Percentiles rank a stretch among this genome's conserved stretches.
phyloP scores from a whole-genome alignment of 2,329 filamentous ascomycete genomes.

The Ascochyta clinopodiicola region DNA sequence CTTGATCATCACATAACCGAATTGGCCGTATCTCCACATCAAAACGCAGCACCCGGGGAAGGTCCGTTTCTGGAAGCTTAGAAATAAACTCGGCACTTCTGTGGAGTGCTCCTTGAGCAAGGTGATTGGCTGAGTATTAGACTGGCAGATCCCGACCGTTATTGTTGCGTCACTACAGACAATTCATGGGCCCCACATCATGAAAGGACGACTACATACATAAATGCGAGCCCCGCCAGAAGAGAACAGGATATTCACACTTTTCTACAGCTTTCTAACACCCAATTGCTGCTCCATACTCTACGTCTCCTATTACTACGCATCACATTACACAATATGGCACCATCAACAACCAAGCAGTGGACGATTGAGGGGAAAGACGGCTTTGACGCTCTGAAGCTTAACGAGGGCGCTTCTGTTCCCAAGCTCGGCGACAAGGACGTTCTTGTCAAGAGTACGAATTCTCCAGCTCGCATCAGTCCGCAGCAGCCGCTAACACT shows the following conservation, averaged over 20 bases:
- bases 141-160: conserved; percentile 10
- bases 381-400: conserved; percentile 67
- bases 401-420: conserved; percentile 59
- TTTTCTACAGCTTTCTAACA: not conserved
- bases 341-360: conserved; percentile 58
- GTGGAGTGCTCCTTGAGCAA: not conserved
- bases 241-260: not conserved
- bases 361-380: conserved; percentile 64
- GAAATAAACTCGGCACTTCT: conserved; percentile 12
- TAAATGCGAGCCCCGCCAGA: conserved; percentile 11
- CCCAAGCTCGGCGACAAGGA: conserved; percentile 72
- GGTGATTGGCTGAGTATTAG: conserved; percentile 5
- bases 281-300: not conserved
- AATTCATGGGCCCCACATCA: conserved; percentile 19
- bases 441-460: conserved; percentile 69
- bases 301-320: not conserved
- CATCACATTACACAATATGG: conserved; percentile 32
- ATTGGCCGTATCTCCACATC: conserved; percentile 1
- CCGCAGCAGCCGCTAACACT: conserved; percentile 7
- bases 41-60: conserved; percentile 1
- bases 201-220: conserved; percentile 17
- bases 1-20: not conserved
- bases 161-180: conserved; percentile 29
- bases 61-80: conserved; percentile 12
- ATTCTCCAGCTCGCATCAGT: not conserved